phyloP scores from a whole-genome alignment of 495 filamentous ascomycete species.

The Podospora comata region DNA sequence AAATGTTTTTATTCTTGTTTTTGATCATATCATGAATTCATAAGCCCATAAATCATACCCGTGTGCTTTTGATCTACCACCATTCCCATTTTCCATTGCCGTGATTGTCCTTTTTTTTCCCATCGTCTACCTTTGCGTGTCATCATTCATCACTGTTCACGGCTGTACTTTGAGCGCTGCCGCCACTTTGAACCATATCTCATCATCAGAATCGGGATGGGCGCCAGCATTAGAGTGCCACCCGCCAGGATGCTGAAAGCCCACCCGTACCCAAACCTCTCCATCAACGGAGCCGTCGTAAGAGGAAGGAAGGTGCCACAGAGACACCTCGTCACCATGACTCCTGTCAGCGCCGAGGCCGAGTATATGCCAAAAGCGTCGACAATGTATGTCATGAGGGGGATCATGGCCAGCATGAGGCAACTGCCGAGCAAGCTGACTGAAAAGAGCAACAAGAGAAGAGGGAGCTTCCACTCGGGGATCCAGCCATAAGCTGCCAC shows the following conservation, averaged over 20 bases:
- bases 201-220: conserved; percentile 51
- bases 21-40: background rate
- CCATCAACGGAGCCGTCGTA: conserved; percentile 42
- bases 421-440: conserved; percentile 43
- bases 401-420: conserved; percentile 45
- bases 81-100: background rate
- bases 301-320: conserved; percentile 54
- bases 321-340: conserved; percentile 54
- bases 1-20: background rate
- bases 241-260: conserved; percentile 46
- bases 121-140: background rate
- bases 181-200: conserved; percentile 51
- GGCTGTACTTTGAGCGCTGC: conserved; percentile 47
- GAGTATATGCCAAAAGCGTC: conserved; percentile 56
- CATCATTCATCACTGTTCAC: conserved; percentile 19
- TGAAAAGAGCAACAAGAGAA: conserved; percentile 40
- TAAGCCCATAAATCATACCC: background rate
- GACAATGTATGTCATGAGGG: conserved; percentile 54
- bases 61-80: background rate
- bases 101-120: background rate
- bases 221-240: conserved; percentile 40
- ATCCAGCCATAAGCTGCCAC: conserved; percentile 50
- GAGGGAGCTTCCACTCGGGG: conserved; percentile 37
- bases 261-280: conserved; percentile 48
- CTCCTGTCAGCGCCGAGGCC: conserved; percentile 54